A percentile compares a stretch with the other conserved stretches of the same genome.
Conservation (phyloP, 495 filamentous ascomycete genomes). For the Amphirosellinia nigrospora region DNA sequence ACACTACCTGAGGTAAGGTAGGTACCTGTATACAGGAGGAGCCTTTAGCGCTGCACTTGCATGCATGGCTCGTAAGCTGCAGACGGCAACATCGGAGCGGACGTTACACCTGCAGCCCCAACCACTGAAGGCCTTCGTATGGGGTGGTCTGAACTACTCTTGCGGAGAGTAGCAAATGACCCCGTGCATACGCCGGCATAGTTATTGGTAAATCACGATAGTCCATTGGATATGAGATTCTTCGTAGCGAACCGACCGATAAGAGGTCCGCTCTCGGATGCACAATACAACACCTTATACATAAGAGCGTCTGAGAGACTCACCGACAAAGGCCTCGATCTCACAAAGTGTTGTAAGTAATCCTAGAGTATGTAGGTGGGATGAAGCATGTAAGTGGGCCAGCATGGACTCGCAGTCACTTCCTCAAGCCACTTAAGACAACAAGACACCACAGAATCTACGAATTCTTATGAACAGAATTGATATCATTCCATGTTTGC, state of each 20-base stretch:
- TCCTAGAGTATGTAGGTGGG: background rate
- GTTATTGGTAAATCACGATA: background rate
- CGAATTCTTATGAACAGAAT: background rate
- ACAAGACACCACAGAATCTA: background rate
- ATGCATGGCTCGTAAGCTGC: slow-evolving; percentile 10
- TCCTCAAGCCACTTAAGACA: background rate
- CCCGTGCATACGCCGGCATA: background rate
- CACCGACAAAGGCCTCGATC: background rate
- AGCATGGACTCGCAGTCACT: background rate
- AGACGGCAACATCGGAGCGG: slow-evolving; percentile 16
- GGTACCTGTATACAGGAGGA: background rate
- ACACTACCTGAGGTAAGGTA: too few relatives aligned
- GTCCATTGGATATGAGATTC: background rate
- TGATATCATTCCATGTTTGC: too few relatives aligned
- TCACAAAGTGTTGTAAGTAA: background rate
- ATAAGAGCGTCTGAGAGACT: background rate
- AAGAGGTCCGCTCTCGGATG: slow-evolving; percentile 24
- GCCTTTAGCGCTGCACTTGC: background rate
- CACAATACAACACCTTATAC: background rate
- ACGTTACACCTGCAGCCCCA: background rate
- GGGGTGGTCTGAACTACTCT: slow-evolving; percentile 10
- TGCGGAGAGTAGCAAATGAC: slow-evolving; percentile 15
- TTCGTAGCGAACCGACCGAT: background rate
- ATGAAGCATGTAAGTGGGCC: too few relatives aligned
- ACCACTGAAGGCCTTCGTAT: background rate